These are phyloP conservation scores for Setomelanomma holmii DNA, from an alignment of 2,329 filamentous ascomycete species.

Conservation along the genomic window DNA sequence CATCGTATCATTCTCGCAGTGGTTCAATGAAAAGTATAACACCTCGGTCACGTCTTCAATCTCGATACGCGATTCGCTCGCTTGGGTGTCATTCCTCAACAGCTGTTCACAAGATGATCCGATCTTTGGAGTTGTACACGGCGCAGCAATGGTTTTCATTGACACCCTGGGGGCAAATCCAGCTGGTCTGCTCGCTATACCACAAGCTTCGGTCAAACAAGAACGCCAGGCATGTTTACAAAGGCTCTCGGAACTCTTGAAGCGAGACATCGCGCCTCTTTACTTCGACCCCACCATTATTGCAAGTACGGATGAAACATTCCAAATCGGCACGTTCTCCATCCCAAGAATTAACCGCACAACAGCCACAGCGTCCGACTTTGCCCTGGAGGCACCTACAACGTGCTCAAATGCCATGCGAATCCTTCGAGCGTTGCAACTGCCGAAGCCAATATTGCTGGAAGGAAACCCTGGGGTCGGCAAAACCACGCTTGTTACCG, in stretches of 20 bases:
- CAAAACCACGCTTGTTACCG: conserved; percentile 91
- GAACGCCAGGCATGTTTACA: conserved; percentile 77
- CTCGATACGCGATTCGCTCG: conserved; percentile 89
- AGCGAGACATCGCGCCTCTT: conserved; percentile 66
- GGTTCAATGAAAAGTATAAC: conserved; percentile 85
- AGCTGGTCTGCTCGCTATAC: conserved; percentile 80
- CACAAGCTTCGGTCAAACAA: conserved; percentile 70
- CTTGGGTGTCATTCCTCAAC: conserved; percentile 95
- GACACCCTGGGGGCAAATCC: conserved; percentile 96
- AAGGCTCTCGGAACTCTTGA: conserved; percentile 73
- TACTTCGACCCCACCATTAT: conserved; percentile 72
- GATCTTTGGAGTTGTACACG: conserved; percentile 71
- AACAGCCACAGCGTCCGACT: conserved; percentile 61
- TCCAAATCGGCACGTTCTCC: conserved; percentile 78
- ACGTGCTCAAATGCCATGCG: conserved; percentile 90
- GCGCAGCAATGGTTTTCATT: conserved; percentile 93
- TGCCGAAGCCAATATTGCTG: conserved; percentile 88
- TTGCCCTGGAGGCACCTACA: conserved; percentile 87
- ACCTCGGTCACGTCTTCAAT: conserved; percentile 78
- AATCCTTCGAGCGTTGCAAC: conserved; percentile 85
- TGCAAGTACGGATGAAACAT: conserved; percentile 56
- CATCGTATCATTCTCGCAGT: conserved; percentile 87
- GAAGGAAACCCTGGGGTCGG: conserved; percentile 98
- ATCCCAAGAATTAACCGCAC: conserved; percentile 62
- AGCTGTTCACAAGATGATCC: conserved; percentile 60